Conservation (phyloP, 192 early-diverging fungal genomes). For the Coemansia sp. region DNA sequence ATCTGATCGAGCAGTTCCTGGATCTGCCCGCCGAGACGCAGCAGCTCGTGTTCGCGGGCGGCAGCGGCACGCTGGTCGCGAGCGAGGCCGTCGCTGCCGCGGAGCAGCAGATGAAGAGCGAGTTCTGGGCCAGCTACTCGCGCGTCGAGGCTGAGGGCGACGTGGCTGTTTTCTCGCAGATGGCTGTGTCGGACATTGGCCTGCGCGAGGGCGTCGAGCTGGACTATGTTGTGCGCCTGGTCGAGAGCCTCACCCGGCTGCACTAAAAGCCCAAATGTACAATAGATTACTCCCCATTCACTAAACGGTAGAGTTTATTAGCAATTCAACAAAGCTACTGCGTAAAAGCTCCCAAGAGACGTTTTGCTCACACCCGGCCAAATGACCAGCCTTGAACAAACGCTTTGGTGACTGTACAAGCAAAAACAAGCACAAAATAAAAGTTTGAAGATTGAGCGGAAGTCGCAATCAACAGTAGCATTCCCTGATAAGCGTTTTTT, state of each 20-base stretch:
- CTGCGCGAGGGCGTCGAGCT: constrained; percentile 20
- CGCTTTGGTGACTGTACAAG: constrained; percentile 41
- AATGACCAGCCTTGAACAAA: neutral
- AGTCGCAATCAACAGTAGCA: constrained; percentile 18
- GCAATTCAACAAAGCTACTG: too few relatives aligned
- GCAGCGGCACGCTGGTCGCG: neutral
- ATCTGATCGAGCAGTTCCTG: constrained; percentile 83
- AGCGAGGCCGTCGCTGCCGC: neutral
- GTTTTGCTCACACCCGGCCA: too few relatives aligned
- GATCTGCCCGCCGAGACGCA: constrained; percentile 59
- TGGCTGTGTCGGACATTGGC: constrained; percentile 42
- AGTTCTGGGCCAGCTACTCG: constrained; percentile 27
- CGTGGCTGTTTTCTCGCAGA: constrained; percentile 14
- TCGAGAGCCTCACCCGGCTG: constrained; percentile 36
- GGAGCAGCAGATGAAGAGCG: constrained; percentile 16
- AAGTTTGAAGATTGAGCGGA: constrained; percentile 21
- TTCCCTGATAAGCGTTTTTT: too few relatives aligned
- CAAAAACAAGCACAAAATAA: constrained; percentile 11
- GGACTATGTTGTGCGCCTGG: constrained; percentile 37
- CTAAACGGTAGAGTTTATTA: too few relatives aligned
- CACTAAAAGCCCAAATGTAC: too few relatives aligned
- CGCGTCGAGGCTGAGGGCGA: constrained; percentile 33
- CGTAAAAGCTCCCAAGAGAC: constrained; percentile 49
- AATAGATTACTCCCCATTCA: too few relatives aligned
- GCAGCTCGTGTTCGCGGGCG: constrained; percentile 35